These are phyloP conservation scores for Ogataea chonburiensis DNA, from an alignment of 805 yeast species.

Conservation along the genomic window DNA sequence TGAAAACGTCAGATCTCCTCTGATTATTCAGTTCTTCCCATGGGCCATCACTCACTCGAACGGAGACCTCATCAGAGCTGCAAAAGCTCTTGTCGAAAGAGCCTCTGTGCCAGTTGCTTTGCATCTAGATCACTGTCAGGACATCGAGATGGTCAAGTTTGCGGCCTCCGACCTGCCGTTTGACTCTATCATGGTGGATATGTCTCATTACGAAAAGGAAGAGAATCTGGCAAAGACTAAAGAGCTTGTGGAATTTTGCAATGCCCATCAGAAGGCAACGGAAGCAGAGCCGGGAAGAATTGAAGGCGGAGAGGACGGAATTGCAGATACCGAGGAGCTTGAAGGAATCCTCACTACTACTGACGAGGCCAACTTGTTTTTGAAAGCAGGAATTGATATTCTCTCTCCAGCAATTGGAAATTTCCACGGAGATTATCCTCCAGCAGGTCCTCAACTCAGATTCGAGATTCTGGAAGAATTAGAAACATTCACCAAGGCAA, in stretches of 20 bases:
- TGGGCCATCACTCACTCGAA: constrained; percentile 37
- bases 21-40: constrained; percentile 37
- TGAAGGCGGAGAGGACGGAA: constrained; percentile 40
- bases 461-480: constrained; percentile 30
- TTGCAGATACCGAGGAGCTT: constrained; percentile 24
- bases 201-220: constrained; percentile 37
- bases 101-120: constrained; percentile 38
- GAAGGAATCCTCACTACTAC: constrained; percentile 37
- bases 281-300: constrained; percentile 42
- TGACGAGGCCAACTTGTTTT: constrained; percentile 32
- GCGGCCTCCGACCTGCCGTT: constrained; percentile 36
- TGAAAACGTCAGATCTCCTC: constrained; percentile 34
- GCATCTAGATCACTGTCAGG: constrained; percentile 39
- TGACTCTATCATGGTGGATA: constrained; percentile 41
- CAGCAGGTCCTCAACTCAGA: constrained; percentile 33
- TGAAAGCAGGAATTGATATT: constrained; percentile 37
- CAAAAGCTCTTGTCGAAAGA: constrained; percentile 26
- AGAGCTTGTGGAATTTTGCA: constrained; percentile 33
- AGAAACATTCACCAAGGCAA: constrained; percentile 19
- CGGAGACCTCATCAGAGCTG: constrained; percentile 31
- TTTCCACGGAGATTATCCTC: constrained; percentile 38
- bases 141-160: constrained; percentile 29
- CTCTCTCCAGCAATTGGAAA: constrained; percentile 40
- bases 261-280: constrained; percentile 31
- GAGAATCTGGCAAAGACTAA: constrained; percentile 33